Evolutionary conservation across 2,329 filamentous ascomycete genomes (phyloP), one percentile per base, ranked within the genome.

Genomic region (Ophiostoma ips): DNA sequence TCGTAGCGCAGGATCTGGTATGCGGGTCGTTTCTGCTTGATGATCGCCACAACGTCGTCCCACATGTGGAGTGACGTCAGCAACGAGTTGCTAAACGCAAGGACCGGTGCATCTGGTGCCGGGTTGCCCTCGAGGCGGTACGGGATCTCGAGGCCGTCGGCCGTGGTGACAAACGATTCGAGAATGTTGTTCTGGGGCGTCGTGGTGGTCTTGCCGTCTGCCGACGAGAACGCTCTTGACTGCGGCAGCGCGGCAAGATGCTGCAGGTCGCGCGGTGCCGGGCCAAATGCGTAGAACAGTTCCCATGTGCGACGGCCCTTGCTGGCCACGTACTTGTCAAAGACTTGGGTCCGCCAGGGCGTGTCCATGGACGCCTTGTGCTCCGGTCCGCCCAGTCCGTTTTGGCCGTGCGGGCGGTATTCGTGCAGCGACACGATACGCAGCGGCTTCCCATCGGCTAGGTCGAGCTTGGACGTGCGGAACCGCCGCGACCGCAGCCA

Each of bases 11-110:
- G 69, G 55, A 94, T 73, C 48, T 84, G 80, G 62, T 87, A 81
- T 36, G 77, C 71, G 3, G 79, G 76, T 21, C 81, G 76, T 35
- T 75, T 60, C 0, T 66, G 62, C 47, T 73, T 72, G 56, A 92
- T 73, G n/a, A 76, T 66, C 1, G 69, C 66, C 1, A 92, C 67
- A 52, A 94, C 77, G 2, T 71, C 71, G 58, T 92, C 83, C 87
- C 87, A 94, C 75, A 94, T 92, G 62, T 76, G 71, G 55, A 83
- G 73, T 45, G 82, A 79, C 2, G 85, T 86, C 8, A 94, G 75
- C 46, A 94, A 81, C 1, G 83, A 89, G 69, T 94, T 94, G 65
- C 74, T 75, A 57, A 89, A 83, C 18, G 87, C 79, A 11, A 94
- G 71, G 0, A 83, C 75, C 0, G 87, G 87, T 0, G 86, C 84